phyloP scores from a whole-genome alignment of 306 rosid genomes.

The cucumber (Cucumis sativus) region DNA sequence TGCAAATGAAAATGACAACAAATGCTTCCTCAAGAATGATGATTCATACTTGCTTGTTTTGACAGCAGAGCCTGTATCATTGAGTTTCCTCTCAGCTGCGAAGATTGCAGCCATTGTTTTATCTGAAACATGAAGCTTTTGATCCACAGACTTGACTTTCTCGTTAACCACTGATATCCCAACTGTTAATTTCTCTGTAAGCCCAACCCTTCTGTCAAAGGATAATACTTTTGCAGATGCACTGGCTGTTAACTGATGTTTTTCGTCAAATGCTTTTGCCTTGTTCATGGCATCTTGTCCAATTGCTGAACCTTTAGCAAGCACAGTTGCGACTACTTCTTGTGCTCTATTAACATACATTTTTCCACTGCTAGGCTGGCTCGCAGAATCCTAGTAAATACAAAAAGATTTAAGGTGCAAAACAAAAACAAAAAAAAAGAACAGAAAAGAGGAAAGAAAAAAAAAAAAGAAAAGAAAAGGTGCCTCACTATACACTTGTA shows the following conservation, averaged over 20 bases:
- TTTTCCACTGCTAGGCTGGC: conserved; percentile 39
- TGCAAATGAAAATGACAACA: neutral
- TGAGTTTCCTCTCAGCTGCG: conserved; percentile 79
- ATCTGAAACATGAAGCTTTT: conserved; percentile 77
- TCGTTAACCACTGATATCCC: conserved; percentile 77
- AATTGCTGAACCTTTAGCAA: conserved; percentile 78
- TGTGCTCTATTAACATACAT: conserved; percentile 63
- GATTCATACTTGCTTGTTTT: conserved; percentile 78
- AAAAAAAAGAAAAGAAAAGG: neutral
- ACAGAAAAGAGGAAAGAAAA: neutral
- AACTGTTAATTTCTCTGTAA: conserved; percentile 67
- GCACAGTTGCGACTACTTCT: conserved; percentile 58
- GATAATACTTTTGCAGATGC: conserved; percentile 80
- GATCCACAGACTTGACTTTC: conserved; percentile 85
- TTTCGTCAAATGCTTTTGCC: conserved; percentile 97
- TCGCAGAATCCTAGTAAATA: conserved; percentile 31
- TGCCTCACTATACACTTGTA: neutral
- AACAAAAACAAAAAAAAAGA: no score
- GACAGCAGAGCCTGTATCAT: conserved; percentile 86
- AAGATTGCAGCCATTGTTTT: conserved; percentile 88
- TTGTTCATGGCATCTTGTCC: conserved; percentile 77
- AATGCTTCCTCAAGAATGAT: neutral
- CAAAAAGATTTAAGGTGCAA: neutral
- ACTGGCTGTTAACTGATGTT: conserved; percentile 68
- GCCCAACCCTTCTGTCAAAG: conserved; percentile 70